Evolutionary conservation across 176 grass and related monocot genomes (phyloP).

Genomic region (Zoysia japonica): DNA sequence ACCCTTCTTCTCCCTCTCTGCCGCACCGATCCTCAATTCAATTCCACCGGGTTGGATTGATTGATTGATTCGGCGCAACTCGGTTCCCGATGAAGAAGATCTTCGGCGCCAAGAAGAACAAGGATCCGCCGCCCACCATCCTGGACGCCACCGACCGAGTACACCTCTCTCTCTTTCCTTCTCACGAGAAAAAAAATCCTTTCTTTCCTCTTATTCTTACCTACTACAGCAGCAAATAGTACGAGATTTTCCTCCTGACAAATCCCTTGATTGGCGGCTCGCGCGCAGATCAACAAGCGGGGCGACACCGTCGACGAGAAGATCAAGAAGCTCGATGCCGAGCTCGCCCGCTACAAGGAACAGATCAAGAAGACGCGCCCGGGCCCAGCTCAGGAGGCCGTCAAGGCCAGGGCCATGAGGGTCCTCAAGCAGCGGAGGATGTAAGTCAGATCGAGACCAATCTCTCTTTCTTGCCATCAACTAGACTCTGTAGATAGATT

Average conservation of each 20-base stretch:
- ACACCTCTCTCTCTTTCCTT: neutral
- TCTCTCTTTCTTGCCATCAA: neutral
- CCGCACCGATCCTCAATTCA: neutral
- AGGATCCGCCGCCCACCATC: constrained; percentile 78
- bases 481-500: neutral
- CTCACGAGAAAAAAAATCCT: neutral
- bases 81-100: constrained; percentile 74
- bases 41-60: neutral
- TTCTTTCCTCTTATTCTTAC: too few species aligned
- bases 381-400: constrained; percentile 89
- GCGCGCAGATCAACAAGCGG: constrained; percentile 73
- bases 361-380: constrained; percentile 96
- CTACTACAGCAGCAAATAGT: too few species aligned
- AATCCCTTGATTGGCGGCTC: too few species aligned
- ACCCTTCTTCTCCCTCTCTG: too few species aligned
- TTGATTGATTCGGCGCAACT: neutral
- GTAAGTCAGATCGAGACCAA: constrained; percentile 24
- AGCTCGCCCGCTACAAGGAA: constrained; percentile 90
- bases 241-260: too few species aligned
- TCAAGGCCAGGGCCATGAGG: constrained; percentile 94
- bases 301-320: constrained; percentile 88
- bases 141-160: constrained; percentile 91
- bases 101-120: constrained; percentile 94
- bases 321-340: constrained; percentile 90
- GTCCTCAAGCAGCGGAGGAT: constrained; percentile 93